Evolutionary conservation across 495 filamentous ascomycete species (phyloP), one percentile per base, ranked within the genome.

Genomic region (Podospora sp.): DNA sequence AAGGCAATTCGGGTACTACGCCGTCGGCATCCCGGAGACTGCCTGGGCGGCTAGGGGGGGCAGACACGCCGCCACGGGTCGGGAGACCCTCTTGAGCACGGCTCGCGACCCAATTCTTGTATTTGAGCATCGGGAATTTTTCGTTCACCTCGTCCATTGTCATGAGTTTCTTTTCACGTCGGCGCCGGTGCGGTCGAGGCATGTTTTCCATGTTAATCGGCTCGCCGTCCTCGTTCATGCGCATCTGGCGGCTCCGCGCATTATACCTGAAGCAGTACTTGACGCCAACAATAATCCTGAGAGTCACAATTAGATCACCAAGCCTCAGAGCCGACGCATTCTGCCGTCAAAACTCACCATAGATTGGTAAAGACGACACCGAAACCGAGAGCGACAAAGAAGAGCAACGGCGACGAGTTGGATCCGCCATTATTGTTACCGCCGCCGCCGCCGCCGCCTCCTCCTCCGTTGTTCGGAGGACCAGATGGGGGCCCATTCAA

Each of bases 261-360:
- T 98, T 99, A 77, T 99, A 98, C 61, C 95, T 86, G 77, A 99
- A 99, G 79, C 95, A 99, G 79, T 99, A 99, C 79, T 99, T 99
- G 60, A 99, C 95, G 49, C 95, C 95, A 70, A 99, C 95, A 73
- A 99, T 99, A 76, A 99, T 99, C 95, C 95, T 98, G 72, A 52
- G 14, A 20, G 4, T 3, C n/a, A 56, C 40, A 7, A 68, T 82
- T 77, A 83, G 78, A 72, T 24, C 33, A 18, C 11, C 59, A 12
- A 8, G 50, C 52, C 18, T 29, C 2, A 25, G 21, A 27, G 60
- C 21, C 7, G 52, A 62, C 81, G 68, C 7, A 67, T 52, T 53
- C 60, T 26, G 67, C 55, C 50, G 69, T 4, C 14, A 11, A 64
- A 12, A 74, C 86, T 81, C 85, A 98, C 95, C 95, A 99, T 80